A percentile compares a stretch with the other conserved stretches of the same genome.
These are phyloP conservation scores for Starmera quercuum DNA, from an alignment of 805 yeast species.

Conservation along the genomic window DNA sequence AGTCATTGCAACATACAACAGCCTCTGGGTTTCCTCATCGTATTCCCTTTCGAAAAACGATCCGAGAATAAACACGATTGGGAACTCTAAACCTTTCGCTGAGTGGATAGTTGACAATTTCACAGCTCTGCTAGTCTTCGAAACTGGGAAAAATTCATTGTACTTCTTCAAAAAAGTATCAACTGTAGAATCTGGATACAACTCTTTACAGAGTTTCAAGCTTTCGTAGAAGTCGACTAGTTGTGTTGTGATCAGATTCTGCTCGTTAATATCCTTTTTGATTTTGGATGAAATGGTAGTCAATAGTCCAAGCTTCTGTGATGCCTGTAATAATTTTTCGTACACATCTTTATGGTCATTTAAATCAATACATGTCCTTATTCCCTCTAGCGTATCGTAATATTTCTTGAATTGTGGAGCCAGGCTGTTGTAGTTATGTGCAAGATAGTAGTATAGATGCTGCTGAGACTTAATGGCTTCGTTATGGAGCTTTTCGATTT, in stretches of 20 bases:
- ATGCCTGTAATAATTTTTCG: constrained; percentile 6
- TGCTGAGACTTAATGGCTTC: constrained; percentile 1
- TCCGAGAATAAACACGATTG: constrained; percentile 46
- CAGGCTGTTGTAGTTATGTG: background rate
- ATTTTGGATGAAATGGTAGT: constrained; percentile 6
- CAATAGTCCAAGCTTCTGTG: constrained; percentile 9
- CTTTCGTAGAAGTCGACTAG: constrained; percentile 29
- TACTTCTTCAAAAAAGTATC: constrained; percentile 26
- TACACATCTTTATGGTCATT: constrained; percentile 9
- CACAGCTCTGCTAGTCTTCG: constrained; percentile 25
- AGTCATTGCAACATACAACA: constrained; percentile 60
- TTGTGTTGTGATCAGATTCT: constrained; percentile 17
- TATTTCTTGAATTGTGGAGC: constrained; percentile 22
- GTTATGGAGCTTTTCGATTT: constrained; percentile 14
- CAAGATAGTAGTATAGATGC: constrained; percentile 8
- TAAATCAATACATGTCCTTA: constrained; percentile 10
- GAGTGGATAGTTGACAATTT: constrained; percentile 65
- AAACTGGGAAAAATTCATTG: constrained; percentile 20
- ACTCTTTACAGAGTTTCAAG: constrained; percentile 21
- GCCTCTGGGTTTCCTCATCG: constrained; percentile 27
- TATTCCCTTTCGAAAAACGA: constrained; percentile 4
- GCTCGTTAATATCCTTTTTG: constrained; percentile 18
- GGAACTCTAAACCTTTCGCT: constrained; percentile 70
- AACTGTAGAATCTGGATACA: constrained; percentile 18
- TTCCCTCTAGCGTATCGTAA: constrained; percentile 13